Evolutionary conservation across 139 green algal species (phyloP), one percentile per base, ranked within the genome.

Genomic region (Auxenochlorella protothecoides): DNA sequence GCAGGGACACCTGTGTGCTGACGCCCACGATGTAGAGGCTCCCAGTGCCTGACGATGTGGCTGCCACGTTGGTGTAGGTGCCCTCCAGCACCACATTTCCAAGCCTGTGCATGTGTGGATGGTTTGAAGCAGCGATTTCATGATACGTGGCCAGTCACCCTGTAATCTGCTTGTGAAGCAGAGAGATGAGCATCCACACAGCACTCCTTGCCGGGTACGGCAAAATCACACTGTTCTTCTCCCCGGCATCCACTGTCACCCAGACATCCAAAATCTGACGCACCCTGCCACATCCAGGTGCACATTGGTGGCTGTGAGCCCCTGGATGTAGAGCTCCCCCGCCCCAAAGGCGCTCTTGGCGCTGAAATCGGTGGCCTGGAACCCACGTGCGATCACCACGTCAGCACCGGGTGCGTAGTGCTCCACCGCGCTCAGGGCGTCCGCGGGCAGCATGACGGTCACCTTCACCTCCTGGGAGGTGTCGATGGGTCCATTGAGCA

Each of bases 291-390:
- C 6, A 4, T 55, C 8, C 14, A 75, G 4, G 0, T 57, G 64
- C 6, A 69, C 70, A 9, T n/a, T 60, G 16, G 62, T 53, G 4
- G 74, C 68, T 16, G n/a, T 14, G 62, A 79, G 70, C n/a, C 59
- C 70, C 6, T 70, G 5, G 4, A 81, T 55, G 14, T 78, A 77
- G 15, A 81, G 27, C 15, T 76, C 16, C 12, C 71, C 65, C 9
- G 71, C 76, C 4, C 66, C 76, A 74, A 74, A 77, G 27, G 70
- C n/a, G 5, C 66, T 55, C 3, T 6, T 63, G 7, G 73, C 59
- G 2, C 53, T 56, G 54, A 81, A 72, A 44, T 44, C 27, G 27
- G 27, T 44, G 27, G 27, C 27, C 27, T 44, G 27, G 27, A 44
- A 44, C 27, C 27, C 27, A 44, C 27, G 27, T 44, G 27, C 27